Conservation (phyloP, 139 green algal species). For the Chlorella ohadii region DNA sequence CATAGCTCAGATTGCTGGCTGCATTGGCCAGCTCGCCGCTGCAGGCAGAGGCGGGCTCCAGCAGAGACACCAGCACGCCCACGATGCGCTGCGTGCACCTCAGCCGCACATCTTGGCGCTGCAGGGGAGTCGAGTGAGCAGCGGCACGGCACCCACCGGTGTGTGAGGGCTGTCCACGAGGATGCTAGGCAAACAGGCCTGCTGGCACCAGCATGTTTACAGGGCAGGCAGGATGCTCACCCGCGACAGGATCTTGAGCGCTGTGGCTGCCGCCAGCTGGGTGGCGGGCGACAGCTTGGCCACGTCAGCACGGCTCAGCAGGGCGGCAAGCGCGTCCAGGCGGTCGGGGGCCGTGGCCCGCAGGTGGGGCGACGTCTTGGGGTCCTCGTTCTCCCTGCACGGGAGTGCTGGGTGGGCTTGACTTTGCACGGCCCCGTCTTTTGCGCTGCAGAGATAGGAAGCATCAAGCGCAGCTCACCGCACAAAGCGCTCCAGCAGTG, state of each 20-base stretch:
- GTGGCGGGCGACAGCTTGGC: background rate
- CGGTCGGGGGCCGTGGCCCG: background rate
- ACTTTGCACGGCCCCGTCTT: too few species aligned
- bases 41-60: background rate
- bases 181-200: too few species aligned
- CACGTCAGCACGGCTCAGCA: slow-evolving; percentile 11
- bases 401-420: too few species aligned
- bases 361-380: background rate
- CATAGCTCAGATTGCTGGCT: slow-evolving; percentile 14
- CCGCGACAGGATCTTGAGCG: slow-evolving; percentile 17
- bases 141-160: too few species aligned
- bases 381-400: slow-evolving; percentile 8
- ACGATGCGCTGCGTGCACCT: slow-evolving; percentile 7
- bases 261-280: background rate
- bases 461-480: too few species aligned
- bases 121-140: too few species aligned
- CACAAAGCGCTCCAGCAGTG: slow-evolving; percentile 9
- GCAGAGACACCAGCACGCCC: background rate
- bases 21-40: slow-evolving; percentile 6
- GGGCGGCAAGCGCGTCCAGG: background rate
- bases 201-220: too few species aligned
- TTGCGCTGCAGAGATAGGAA: too few species aligned
- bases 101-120: slow-evolving; percentile 17
- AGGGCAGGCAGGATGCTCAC: too few species aligned
- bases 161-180: too few species aligned